These are phyloP conservation scores for Naegleria lovaniensis DNA, from an alignment of 208 protist species.

Conservation along the genomic window DNA sequence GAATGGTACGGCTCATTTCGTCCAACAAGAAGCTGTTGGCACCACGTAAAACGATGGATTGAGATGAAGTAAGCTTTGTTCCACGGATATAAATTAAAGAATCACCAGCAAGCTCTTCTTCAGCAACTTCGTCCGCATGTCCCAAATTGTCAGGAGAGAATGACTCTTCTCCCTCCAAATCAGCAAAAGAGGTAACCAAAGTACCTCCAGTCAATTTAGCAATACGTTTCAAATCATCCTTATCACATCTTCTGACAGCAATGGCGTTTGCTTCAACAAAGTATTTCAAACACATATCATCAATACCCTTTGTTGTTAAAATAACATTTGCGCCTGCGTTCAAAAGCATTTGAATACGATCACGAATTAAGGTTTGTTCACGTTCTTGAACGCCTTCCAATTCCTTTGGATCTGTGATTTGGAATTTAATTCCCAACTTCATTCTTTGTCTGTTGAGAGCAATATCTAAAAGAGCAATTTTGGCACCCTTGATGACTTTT, in stretches of 20 bases:
- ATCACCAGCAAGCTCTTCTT: conserved; percentile 61
- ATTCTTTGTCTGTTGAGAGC: conserved; percentile 94
- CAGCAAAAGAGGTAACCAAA: conserved; percentile 85
- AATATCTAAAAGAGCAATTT: conserved; percentile 98
- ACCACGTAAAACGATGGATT: conserved; percentile 96
- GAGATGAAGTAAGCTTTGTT: conserved; percentile 60
- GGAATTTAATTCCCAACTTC: conserved; percentile 92
- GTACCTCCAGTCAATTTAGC: conserved; percentile 90
- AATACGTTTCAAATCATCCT: conserved; percentile 89
- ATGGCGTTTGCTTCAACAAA: conserved; percentile 95
- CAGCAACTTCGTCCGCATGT: conserved; percentile 30
- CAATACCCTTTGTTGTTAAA: conserved; percentile 97
- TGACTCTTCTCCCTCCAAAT: conserved; percentile 93
- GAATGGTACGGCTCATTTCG: conserved; percentile 95
- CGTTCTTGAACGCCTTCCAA: conserved; percentile 90
- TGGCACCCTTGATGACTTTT: conserved; percentile 80
- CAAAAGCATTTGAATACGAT: conserved; percentile 94
- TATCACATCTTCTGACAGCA: conserved; percentile 87
- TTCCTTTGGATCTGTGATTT: conserved; percentile 92
- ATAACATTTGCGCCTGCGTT: conserved; percentile 97
- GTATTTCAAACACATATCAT: conserved; percentile 97
- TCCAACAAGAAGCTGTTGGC: conserved; percentile 93
- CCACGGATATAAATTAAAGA: conserved; percentile 90
- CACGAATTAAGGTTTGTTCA: conserved; percentile 94
- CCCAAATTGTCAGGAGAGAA: conserved; percentile 90